These are phyloP conservation scores for Withania somnifera DNA, from an alignment of 305 asterid genomes.

Conservation along the genomic window DNA sequence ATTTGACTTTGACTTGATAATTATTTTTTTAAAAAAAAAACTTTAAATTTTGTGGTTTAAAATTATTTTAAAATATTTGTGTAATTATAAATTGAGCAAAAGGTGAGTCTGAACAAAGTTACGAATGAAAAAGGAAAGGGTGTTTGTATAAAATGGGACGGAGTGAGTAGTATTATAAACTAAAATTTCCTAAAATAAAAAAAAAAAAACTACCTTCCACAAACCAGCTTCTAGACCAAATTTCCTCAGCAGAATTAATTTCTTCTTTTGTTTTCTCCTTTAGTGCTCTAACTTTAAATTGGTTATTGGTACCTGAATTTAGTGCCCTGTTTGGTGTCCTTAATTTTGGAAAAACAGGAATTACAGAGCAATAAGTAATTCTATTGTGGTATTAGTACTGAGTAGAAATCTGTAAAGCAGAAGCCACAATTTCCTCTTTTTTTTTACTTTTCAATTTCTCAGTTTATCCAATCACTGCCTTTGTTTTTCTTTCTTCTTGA, in stretches of 20 bases:
- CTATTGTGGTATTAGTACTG: constrained; percentile 15
- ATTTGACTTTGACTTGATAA: no score
- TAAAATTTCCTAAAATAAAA: no score
- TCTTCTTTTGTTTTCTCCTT: constrained; percentile 62
- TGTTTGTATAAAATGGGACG: no score
- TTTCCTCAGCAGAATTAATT: constrained; percentile 54
- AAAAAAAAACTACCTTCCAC: constrained; percentile 56
- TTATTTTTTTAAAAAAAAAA: no score
- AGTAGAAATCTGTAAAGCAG: constrained; percentile 27
- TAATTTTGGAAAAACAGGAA: constrained; percentile 1
- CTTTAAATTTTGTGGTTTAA: no score
- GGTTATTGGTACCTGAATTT: neutral
- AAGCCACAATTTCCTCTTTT: constrained; percentile 23
- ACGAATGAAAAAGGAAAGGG: no score
- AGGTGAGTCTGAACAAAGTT: no score
- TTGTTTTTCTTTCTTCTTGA: neutral
- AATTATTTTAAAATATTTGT: no score
- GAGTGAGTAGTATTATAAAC: no score
- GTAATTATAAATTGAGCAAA: no score
- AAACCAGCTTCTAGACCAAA: constrained; percentile 93
- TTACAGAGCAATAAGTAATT: constrained; percentile 9
- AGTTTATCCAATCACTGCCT: neutral
- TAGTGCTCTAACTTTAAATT: constrained; percentile 54
- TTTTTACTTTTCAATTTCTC: neutral
- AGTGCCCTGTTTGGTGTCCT: constrained; percentile 12